These are phyloP conservation scores for Colletotrichum paranaense DNA, from an alignment of 2,329 filamentous ascomycete genomes.

Conservation along the genomic window DNA sequence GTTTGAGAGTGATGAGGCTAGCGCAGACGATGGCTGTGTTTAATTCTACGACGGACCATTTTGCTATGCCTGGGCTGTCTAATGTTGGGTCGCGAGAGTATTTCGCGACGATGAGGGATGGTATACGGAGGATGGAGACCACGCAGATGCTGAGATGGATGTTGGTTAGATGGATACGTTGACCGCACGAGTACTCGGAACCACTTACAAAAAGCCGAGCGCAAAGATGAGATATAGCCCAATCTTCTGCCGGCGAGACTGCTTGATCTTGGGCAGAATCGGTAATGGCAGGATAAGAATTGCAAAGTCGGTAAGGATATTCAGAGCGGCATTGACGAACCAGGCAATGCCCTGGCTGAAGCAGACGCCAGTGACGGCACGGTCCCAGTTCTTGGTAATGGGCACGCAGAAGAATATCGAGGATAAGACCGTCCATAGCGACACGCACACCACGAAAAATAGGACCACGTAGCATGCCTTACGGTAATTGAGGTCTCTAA, in stretches of 20 bases:
- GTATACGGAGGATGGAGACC: conserved; percentile 40
- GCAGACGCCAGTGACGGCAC: conserved; percentile 1
- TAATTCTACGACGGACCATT: conserved; percentile 42
- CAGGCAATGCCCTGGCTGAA: not conserved
- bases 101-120: conserved; percentile 33
- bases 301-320: conserved; percentile 41
- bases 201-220: conserved; percentile 40
- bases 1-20: conserved; percentile 42
- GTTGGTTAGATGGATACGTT: not conserved
- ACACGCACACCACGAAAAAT: conserved; percentile 36
- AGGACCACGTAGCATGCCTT: conserved; percentile 34
- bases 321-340: conserved; percentile 38
- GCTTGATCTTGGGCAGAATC: conserved; percentile 38
- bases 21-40: conserved; percentile 43
- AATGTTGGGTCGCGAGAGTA: conserved; percentile 37
- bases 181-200: too few relatives aligned
- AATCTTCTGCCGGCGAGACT: conserved; percentile 38
- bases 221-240: conserved; percentile 40
- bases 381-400: conserved; percentile 37
- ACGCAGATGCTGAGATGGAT: conserved; percentile 38
- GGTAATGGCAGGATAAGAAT: conserved; percentile 42
- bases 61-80: conserved; percentile 37
- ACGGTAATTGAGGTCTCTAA: conserved; percentile 40
- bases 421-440: conserved; percentile 32
- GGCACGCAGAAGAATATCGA: conserved; percentile 40